phyloP scores from a whole-genome alignment of 2,329 filamentous ascomycete genomes.

The Pseudogymnoascus sp. region DNA sequence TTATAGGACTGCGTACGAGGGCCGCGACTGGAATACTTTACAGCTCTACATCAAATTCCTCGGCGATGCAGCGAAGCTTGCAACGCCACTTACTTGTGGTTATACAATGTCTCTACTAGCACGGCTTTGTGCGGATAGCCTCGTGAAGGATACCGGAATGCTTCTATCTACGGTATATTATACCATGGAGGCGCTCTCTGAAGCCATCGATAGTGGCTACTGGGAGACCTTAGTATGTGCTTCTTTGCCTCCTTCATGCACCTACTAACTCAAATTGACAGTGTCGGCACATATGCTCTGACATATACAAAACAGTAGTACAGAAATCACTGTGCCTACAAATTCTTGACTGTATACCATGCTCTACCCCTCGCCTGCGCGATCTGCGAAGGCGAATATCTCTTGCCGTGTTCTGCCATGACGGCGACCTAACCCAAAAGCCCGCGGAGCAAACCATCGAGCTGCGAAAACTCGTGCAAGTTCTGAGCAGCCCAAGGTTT shows the following conservation, averaged over 20 bases:
- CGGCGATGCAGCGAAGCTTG: constrained; percentile 21
- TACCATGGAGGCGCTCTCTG: constrained; percentile 39
- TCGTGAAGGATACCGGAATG: constrained; percentile 39
- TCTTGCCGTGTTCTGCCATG: constrained; percentile 52
- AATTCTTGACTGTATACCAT: constrained; percentile 52
- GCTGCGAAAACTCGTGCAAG: constrained; percentile 39
- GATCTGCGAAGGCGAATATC: constrained; percentile 62
- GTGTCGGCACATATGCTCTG: constrained; percentile 44
- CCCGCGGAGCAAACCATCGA: constrained; percentile 34
- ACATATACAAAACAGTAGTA: constrained; percentile 40
- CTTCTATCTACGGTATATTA: constrained; percentile 36
- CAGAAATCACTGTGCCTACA: constrained; percentile 48
- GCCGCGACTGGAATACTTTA: constrained; percentile 23
- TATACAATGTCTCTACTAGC: constrained; percentile 43
- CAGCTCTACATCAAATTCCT: constrained; percentile 22
- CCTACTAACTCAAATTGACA: constrained; percentile 23
- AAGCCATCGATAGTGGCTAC: constrained; percentile 31
- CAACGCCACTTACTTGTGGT: constrained; percentile 18
- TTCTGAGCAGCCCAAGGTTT: constrained; percentile 44
- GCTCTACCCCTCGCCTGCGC: constrained; percentile 42
- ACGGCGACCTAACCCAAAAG: constrained; percentile 36
- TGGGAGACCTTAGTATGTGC: constrained; percentile 29
- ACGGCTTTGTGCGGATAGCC: constrained; percentile 47
- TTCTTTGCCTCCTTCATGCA: neutral
- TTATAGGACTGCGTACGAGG: neutral